Base-by-base conservation (phyloP, 1,139 yeast genomes). In the Debaryomyces sp. region DNA sequence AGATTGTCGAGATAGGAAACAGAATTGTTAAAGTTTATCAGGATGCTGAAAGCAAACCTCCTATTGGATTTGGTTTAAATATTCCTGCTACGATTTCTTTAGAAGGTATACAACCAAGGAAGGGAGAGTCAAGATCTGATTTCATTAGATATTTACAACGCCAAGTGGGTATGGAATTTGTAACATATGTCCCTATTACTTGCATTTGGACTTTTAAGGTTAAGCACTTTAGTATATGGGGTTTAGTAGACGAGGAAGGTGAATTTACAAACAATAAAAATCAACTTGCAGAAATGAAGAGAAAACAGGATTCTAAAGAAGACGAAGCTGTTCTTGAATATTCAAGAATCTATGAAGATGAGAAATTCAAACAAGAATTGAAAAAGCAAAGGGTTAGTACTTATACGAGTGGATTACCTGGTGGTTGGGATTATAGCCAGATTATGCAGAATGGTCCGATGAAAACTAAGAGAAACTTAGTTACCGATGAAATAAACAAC, bases 171-270 rank as follows among this genome's bases (percentile, higher is more conserved):
- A 89, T 87, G 82, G 86, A 86, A 52, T 89, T 87, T 63, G 73
- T 91, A 8, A 85, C 92, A 4, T 91, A 86, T 62, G 92, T 87
- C 59, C 92, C 91, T 1, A 75, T 82, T 21, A 80, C 82, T n/a
- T 89, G 89, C 22, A 68, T 80, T 6, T 91, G 94, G 91, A 84
- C 87, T 0, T 91, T 90, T 66, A 81, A 77, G 57, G 98, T 94
- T 1, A 84, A 87, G 54, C 99, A 94, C 70, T 94, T 94, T 61
- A 90, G 97, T 70, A 81, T 87, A 6, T 94, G 97, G 97, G 98
- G 98, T 3, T 70, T 94, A 42, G 78, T 86, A 18, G 91, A 86
- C 50, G 88, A 84, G 24, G 84, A 80, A 39, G 78, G 78, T 33
- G 76, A 64, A 49, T 68, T 69, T 40, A 45, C 58, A 47, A 66